Conservation (phyloP, 2,329 filamentous ascomycete genomes). For the Ascochyta koolunga region DNA sequence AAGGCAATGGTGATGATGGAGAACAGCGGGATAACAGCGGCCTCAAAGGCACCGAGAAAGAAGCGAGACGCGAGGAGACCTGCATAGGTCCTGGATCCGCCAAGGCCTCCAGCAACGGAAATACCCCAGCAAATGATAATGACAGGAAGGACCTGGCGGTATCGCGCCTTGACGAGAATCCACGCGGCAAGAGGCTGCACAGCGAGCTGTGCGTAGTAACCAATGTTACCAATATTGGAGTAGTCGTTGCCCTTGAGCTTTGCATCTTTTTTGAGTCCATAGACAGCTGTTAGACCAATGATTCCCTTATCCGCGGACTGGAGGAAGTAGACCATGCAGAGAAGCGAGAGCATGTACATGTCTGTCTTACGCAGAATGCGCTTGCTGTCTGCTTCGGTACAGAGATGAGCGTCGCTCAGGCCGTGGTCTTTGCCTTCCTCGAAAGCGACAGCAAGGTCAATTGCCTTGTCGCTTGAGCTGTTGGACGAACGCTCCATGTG, state of each 20-base stretch:
- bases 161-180: conserved; percentile 54
- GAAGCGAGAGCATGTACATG: conserved; percentile 29
- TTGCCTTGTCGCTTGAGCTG: conserved; percentile 11
- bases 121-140: conserved; percentile 57
- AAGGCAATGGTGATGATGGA: conserved; percentile 36
- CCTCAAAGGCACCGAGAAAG: conserved; percentile 35
- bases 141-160: conserved; percentile 27
- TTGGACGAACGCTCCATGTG: conserved; percentile 20
- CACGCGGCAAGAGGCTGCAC: conserved; percentile 59
- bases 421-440: conserved; percentile 26
- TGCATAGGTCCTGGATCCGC: conserved; percentile 26
- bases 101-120: conserved; percentile 32
- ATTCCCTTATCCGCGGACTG: conserved; percentile 57
- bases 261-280: conserved; percentile 51
- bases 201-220: conserved; percentile 58
- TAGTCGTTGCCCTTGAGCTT: conserved; percentile 54
- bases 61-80: conserved; percentile 29
- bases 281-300: conserved; percentile 59
- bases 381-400: conserved; percentile 29
- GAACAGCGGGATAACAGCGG: conserved; percentile 33
- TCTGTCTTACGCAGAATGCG: conserved; percentile 32
- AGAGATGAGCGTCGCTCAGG: conserved; percentile 26
- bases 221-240: conserved; percentile 55
- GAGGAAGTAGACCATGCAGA: conserved; percentile 34
- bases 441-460: conserved; percentile 19